These are phyloP conservation scores for Raffaelea ambrosiae DNA, from an alignment of 2,329 filamentous ascomycete species.

Conservation along the genomic window DNA sequence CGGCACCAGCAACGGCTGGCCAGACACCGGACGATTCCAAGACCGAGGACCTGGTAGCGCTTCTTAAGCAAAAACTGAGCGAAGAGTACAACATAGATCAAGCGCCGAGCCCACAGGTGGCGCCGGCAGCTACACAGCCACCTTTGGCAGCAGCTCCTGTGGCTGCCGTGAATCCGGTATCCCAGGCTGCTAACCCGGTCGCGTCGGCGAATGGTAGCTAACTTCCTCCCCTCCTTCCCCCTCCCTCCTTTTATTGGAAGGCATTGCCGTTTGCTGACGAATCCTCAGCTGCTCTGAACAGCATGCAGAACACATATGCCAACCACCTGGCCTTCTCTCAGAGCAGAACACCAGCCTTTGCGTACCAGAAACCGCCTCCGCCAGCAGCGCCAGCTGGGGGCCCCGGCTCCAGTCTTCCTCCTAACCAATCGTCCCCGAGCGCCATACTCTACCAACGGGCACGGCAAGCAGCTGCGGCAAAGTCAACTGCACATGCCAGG, in stretches of 20 bases:
- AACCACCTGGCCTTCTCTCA: slow-evolving; percentile 10
- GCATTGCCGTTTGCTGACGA: background rate
- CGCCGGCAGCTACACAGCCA: too few species aligned
- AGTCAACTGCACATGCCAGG: slow-evolving; percentile 45
- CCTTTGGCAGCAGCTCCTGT: too few species aligned
- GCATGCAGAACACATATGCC: slow-evolving; percentile 12
- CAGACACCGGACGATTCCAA: too few species aligned
- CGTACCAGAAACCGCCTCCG: slow-evolving; percentile 9
- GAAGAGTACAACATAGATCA: too few species aligned
- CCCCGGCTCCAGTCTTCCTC: slow-evolving; percentile 34
- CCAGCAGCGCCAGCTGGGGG: slow-evolving; percentile 15
- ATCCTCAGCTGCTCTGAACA: slow-evolving; percentile 8
- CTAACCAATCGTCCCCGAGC: slow-evolving; percentile 47
- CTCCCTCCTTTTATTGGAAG: background rate
- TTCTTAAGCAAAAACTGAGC: too few species aligned
- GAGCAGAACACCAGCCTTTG: slow-evolving; percentile 4
- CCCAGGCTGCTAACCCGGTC: slow-evolving; percentile 2
- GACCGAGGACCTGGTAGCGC: too few species aligned
- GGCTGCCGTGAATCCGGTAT: background rate
- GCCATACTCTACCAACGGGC: slow-evolving; percentile 49
- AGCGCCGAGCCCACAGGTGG: too few species aligned
- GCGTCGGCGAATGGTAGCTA: slow-evolving; percentile 7
- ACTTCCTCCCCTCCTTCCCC: background rate
- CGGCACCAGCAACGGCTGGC: too few species aligned
- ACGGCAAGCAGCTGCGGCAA: slow-evolving; percentile 49